Conservation (phyloP, 2,329 filamentous ascomycete species). For the Cytospora piceae region DNA sequence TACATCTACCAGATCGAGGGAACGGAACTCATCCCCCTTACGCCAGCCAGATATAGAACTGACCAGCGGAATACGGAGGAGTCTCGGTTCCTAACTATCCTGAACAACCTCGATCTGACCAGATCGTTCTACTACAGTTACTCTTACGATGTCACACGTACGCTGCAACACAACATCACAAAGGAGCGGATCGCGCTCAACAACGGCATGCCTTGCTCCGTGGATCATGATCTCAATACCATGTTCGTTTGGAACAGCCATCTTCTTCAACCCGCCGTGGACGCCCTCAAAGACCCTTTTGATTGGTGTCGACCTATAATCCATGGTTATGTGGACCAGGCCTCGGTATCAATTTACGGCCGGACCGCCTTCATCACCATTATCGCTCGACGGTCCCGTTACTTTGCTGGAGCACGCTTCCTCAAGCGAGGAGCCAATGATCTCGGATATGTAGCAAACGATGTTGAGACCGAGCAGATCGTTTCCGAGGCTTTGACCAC, state of each 20-base stretch:
- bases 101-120: slow-evolving; percentile 88
- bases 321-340: slow-evolving; percentile 94
- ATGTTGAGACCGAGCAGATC: slow-evolving; percentile 98
- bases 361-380: slow-evolving; percentile 89
- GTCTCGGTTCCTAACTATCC: slow-evolving; percentile 81
- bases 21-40: slow-evolving; percentile 88
- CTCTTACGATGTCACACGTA: slow-evolving; percentile 93
- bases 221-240: slow-evolving; percentile 73
- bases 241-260: slow-evolving; percentile 99
- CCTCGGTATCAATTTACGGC: slow-evolving; percentile 82
- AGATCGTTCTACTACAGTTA: slow-evolving; percentile 98
- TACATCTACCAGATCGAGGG: slow-evolving; percentile 95
- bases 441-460: slow-evolving; percentile 92
- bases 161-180: slow-evolving; percentile 88
- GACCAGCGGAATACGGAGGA: slow-evolving; percentile 85
- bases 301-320: slow-evolving; percentile 97
- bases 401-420: slow-evolving; percentile 93
- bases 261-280: slow-evolving; percentile 74
- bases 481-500: slow-evolving; percentile 93
- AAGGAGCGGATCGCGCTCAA: slow-evolving; percentile 74
- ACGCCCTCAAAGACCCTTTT: slow-evolving; percentile 75
- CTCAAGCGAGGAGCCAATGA: slow-evolving; percentile 95
- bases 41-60: slow-evolving; percentile 74
- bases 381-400: slow-evolving; percentile 87
- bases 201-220: slow-evolving; percentile 62